Evolutionary conservation across 768 basidiomycete genomes (phyloP).

Genomic region (Macrolepiota fuliginosa): DNA sequence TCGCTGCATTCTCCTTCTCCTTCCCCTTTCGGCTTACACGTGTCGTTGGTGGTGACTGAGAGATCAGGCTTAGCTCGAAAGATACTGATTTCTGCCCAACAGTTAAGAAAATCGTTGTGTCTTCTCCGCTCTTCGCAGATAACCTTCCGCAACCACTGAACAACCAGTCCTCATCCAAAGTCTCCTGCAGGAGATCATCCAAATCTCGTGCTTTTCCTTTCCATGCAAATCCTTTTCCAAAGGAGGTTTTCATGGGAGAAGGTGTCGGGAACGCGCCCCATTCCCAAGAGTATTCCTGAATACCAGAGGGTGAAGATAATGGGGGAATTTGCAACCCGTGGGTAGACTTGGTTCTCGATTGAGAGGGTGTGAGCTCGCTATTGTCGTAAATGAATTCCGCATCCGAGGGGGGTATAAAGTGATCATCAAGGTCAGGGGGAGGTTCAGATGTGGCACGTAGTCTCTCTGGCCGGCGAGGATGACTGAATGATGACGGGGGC

Average conservation of each 20-base stretch:
- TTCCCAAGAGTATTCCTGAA: constrained; percentile 88
- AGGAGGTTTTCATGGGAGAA: constrained; percentile 59
- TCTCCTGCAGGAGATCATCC: constrained; percentile 20
- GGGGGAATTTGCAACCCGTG: constrained; percentile 5
- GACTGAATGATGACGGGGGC: constrained; percentile 28
- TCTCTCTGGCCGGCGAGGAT: constrained; percentile 17
- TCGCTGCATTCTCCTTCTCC: constrained; percentile 22
- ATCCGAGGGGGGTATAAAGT: constrained; percentile 11
- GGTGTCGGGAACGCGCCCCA: constrained; percentile 90
- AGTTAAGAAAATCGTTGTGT: constrained; percentile 60
- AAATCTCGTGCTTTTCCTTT: constrained; percentile 27
- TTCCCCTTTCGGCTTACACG: constrained; percentile 22
- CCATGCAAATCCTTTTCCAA: constrained; percentile 34
- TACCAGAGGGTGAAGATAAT: constrained; percentile 19
- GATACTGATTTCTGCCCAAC: constrained; percentile 56
- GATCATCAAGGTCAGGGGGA: constrained; percentile 44
- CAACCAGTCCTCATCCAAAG: constrained; percentile 26
- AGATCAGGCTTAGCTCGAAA: constrained; percentile 76
- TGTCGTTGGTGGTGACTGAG: constrained; percentile 13
- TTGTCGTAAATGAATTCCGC: constrained; percentile 2
- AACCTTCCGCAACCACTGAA: constrained; percentile 4
- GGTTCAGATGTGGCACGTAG: constrained; percentile 63
- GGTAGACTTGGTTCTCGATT: not conserved
- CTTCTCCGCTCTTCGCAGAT: constrained; percentile 39
- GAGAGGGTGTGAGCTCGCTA: not conserved